Evolutionary conservation across 805 yeast species (phyloP).

Genomic region (Ogataea parapolymorpha): DNA sequence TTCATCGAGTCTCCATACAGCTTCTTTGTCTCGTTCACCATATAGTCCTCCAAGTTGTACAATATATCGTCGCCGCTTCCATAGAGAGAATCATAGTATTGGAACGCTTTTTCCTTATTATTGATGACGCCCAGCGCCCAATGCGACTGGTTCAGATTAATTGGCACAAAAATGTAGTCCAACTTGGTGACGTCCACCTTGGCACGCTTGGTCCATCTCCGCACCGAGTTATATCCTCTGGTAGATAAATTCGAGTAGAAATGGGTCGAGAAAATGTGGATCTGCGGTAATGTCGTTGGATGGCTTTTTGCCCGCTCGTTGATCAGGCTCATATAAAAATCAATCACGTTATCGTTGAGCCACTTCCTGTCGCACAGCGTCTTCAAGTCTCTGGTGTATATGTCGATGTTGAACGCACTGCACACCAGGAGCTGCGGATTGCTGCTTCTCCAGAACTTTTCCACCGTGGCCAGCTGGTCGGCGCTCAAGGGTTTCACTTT

Average conservation of each 20-base stretch:
- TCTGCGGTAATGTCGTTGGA: slow-evolving; percentile 29
- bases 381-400: slow-evolving; percentile 60
- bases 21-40: slow-evolving; percentile 63
- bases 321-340: slow-evolving; percentile 64
- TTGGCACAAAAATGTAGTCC: slow-evolving; percentile 73
- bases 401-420: slow-evolving; percentile 49
- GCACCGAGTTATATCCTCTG: slow-evolving; percentile 79
- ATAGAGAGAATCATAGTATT: slow-evolving; percentile 77
- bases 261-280: slow-evolving; percentile 82
- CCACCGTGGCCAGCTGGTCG: slow-evolving; percentile 34
- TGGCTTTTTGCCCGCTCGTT: slow-evolving; percentile 35
- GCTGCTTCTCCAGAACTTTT: slow-evolving; percentile 31
- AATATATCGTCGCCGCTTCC: slow-evolving; percentile 45
- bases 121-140: slow-evolving; percentile 90
- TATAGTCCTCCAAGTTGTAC: slow-evolving; percentile 52
- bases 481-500: slow-evolving; percentile 31
- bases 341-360: slow-evolving; percentile 91
- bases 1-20: slow-evolving; percentile 38
- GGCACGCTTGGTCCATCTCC: slow-evolving; percentile 79
- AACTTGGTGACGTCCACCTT: slow-evolving; percentile 61
- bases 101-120: slow-evolving; percentile 52
- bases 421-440: slow-evolving; percentile 29
- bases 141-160: slow-evolving; percentile 79
- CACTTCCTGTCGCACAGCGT: slow-evolving; percentile 71
- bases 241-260: slow-evolving; percentile 70